phyloP scores from a whole-genome alignment of 306 rosid species.

The Sphenostylis stenocarpa region DNA sequence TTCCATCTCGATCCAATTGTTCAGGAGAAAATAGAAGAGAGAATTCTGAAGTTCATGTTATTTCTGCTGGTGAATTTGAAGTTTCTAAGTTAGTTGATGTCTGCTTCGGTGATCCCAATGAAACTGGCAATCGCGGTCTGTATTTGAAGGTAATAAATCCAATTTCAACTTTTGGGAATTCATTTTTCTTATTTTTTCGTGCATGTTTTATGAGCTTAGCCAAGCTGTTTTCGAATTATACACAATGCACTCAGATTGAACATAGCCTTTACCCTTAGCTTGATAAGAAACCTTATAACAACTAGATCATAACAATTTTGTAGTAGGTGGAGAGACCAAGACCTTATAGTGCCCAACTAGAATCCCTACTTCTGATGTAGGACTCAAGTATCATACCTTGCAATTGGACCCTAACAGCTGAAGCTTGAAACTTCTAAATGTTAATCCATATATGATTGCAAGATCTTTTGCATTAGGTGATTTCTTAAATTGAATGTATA shows the following conservation, averaged over 20 bases:
- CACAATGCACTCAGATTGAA: not conserved
- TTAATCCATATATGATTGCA: not conserved
- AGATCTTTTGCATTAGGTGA: not conserved
- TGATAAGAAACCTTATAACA: not conserved
- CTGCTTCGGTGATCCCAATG: constrained; percentile 79
- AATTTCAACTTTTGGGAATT: constrained; percentile 8
- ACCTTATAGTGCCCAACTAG: not conserved
- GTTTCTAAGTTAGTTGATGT: constrained; percentile 72
- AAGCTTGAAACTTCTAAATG: not conserved
- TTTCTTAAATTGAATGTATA: constrained; percentile 9
- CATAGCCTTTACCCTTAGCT: not conserved
- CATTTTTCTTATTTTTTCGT: not conserved
- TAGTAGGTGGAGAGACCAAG: not conserved
- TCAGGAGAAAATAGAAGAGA: constrained; percentile 28
- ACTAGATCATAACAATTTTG: not conserved
- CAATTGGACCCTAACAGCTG: not conserved
- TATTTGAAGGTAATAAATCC: constrained; percentile 69
- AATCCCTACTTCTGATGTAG: not conserved
- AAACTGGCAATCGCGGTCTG: constrained; percentile 57
- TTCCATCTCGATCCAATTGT: constrained; percentile 35
- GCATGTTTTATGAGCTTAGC: not conserved
- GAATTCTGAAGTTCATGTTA: constrained; percentile 32
- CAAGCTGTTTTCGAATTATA: constrained; percentile 1
- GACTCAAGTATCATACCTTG: not conserved
- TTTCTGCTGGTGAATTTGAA: constrained; percentile 49